phyloP scores from a whole-genome alignment of 2,329 filamentous ascomycete species.

The Fusarium liriodendri region DNA sequence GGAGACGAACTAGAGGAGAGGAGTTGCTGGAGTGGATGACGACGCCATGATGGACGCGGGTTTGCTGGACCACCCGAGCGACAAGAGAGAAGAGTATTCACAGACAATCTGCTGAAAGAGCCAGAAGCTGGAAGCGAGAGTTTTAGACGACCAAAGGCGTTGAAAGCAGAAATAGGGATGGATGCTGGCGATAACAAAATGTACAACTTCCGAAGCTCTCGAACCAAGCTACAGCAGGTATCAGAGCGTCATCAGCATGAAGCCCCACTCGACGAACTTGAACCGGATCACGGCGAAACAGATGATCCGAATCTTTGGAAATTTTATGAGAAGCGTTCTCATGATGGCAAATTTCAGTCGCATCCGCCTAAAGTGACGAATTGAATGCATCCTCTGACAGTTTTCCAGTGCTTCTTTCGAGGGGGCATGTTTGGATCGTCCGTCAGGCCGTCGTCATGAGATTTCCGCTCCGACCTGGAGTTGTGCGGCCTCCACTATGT shows the following conservation, averaged over 20 bases:
- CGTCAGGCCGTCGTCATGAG: constrained; percentile 44
- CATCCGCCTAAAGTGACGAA: not conserved
- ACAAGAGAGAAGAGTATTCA: not conserved
- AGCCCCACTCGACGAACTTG: constrained; percentile 30
- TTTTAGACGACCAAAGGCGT: constrained; percentile 10
- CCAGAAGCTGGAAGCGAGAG: not conserved
- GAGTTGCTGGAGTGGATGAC: constrained; percentile 74
- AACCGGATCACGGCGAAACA: constrained; percentile 26
- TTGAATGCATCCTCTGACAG: constrained; percentile 5
- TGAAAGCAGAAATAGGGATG: not conserved
- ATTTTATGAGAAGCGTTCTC: constrained; percentile 30
- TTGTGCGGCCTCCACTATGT: constrained; percentile 36
- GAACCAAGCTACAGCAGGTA: not conserved
- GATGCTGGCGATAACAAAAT: constrained; percentile 1
- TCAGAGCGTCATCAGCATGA: constrained; percentile 35
- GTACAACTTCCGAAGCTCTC: constrained; percentile 38
- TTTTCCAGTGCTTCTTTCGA: not conserved
- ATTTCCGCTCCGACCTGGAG: constrained; percentile 42
- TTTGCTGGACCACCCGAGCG: not conserved
- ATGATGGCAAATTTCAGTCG: constrained; percentile 28
- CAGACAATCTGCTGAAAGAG: not conserved
- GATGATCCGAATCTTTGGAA: constrained; percentile 36
- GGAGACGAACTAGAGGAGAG: constrained; percentile 76
- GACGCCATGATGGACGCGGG: constrained; percentile 68
- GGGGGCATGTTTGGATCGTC: constrained; percentile 32